Percentiles rank a stretch among this genome's conserved stretches.
These are phyloP conservation scores for Jackrogersella minutella DNA, from an alignment of 495 filamentous ascomycete species.

Conservation along the genomic window DNA sequence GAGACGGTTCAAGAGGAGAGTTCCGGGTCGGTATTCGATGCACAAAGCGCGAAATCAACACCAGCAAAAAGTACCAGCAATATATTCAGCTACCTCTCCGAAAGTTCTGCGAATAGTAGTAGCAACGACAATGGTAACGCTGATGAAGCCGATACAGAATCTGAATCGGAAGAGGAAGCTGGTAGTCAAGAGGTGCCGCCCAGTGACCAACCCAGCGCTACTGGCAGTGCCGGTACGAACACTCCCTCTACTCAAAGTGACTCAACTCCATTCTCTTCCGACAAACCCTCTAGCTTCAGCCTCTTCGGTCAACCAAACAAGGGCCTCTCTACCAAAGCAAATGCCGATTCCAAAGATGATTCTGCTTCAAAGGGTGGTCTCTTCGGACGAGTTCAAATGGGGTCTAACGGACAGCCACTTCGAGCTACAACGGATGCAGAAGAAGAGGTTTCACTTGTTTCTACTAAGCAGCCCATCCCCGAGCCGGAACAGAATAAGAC, in stretches of 20 bases:
- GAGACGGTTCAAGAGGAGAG: constrained; percentile 7
- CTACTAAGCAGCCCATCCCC: constrained; percentile 3
- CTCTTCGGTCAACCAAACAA: constrained; percentile 57
- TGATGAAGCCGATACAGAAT: constrained; percentile 57
- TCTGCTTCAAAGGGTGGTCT: constrained; percentile 61
- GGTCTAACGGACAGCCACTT: constrained; percentile 45
- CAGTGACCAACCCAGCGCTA: constrained; percentile 45
- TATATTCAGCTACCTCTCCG: constrained; percentile 70
- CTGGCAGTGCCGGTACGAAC: constrained; percentile 45
- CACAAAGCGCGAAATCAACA: constrained; percentile 21
- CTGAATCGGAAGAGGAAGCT: constrained; percentile 55
- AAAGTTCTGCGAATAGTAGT: constrained; percentile 56
- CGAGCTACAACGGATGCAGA: constrained; percentile 50
- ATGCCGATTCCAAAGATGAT: constrained; percentile 37
- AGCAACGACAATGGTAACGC: constrained; percentile 55
- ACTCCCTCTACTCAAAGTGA: constrained; percentile 47
- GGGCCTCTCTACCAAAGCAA: constrained; percentile 49
- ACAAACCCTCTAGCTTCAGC: constrained; percentile 45
- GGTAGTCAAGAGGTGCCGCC: constrained; percentile 48
- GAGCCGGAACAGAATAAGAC: constrained; percentile 30
- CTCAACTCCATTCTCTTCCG: constrained; percentile 27
- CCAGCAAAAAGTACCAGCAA: constrained; percentile 49
- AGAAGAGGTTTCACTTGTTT: constrained; percentile 29
- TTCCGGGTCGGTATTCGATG: constrained; percentile 27
- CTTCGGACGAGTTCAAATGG: constrained; percentile 53